Evolutionary conservation across 2,329 filamentous ascomycete species (phyloP), one percentile per base, ranked within the genome.

Genomic region (Penicillium sumatraense): DNA sequence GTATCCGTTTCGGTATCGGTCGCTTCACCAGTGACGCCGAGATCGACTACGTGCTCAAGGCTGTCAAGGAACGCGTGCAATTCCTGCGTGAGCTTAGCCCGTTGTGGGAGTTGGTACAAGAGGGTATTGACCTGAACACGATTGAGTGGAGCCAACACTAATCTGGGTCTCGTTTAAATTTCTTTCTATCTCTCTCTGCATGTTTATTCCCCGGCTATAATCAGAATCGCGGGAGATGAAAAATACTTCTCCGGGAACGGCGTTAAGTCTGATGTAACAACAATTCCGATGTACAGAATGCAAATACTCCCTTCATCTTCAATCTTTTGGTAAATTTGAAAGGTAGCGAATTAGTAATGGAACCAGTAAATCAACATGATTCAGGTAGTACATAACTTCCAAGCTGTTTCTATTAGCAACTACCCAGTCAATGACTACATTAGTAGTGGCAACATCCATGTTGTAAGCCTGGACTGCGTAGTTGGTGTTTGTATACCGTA

Each of bases 81-180:
- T 98, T 98, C 82, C 80, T 99, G 68, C 86, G 95, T 67, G 95
- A 99, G 79, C 81, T 99, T 63, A 97, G 93, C 72, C 95, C 95
- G 35, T 79, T 99, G 54, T 99, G 95, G 95, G 95, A 99, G 78
- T 79, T 99, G 62, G 95, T 99, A 11, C 95, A 99, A 78, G 95
- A 99, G 75, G 95, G 95, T 14, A 86, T 99, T 61, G 95, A 96
- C 71, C 79, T 99, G 64, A 90, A 96, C 77, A 96, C 91, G 40
- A 99, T 99, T 68, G 89, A 99, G 78, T 99, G 95, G 95, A 96
- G 90, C 72, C 93, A 97, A 80, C 95, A 99, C 76, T 98, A 81
- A 84, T 40, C 23, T 44, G 20, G 29, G 6, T 31, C 3, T 31
- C 11, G 29, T 31, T 14, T n/a, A n/a, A n/a, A n/a, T 40, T 16